Percentiles rank a stretch among this genome's conserved stretches.
Conservation (phyloP, 73 alveolate genomes). For the Stentor coeruleus region DNA sequence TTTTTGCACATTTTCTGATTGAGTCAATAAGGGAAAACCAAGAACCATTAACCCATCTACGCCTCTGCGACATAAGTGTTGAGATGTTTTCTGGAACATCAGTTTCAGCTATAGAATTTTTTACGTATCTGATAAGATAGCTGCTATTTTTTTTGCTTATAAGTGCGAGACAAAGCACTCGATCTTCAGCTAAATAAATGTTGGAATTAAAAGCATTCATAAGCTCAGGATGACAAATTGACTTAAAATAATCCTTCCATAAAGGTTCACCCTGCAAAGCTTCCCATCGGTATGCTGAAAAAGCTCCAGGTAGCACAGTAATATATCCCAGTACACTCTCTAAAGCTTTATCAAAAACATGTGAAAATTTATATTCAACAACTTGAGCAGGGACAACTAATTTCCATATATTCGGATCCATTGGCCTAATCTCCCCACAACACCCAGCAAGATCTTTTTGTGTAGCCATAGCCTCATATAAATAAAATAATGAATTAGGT, state of each 20-base stretch:
- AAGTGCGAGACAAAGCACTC: not conserved
- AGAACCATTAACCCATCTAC: slow-evolving; percentile 30
- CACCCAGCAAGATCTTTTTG: slow-evolving; percentile 14
- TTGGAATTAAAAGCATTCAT: not conserved
- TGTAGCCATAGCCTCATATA: slow-evolving; percentile 1
- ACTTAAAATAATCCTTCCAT: slow-evolving; percentile 7
- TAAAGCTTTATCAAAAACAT: slow-evolving; percentile 28
- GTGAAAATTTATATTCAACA: slow-evolving; percentile 2
- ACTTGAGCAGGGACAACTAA: not conserved
- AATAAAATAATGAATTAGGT: not conserved
- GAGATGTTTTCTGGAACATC: slow-evolving; percentile 21
- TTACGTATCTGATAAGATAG: not conserved
- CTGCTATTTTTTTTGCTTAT: not conserved
- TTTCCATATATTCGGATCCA: too few species aligned
- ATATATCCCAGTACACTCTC: slow-evolving; percentile 31
- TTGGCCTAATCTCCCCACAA: slow-evolving; percentile 14
- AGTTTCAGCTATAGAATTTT: slow-evolving; percentile 4
- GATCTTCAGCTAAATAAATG: slow-evolving; percentile 10
- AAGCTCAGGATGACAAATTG: not conserved
- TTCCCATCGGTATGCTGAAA: slow-evolving; percentile 36
- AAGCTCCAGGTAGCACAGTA: slow-evolving; percentile 35
- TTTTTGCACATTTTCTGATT: not conserved
- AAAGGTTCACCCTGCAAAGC: slow-evolving; percentile 33
- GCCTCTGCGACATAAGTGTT: not conserved
- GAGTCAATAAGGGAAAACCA: slow-evolving; percentile 2